Conservation (phyloP, 1,284 basidiomycete species). For the Malassezia nana region DNA sequence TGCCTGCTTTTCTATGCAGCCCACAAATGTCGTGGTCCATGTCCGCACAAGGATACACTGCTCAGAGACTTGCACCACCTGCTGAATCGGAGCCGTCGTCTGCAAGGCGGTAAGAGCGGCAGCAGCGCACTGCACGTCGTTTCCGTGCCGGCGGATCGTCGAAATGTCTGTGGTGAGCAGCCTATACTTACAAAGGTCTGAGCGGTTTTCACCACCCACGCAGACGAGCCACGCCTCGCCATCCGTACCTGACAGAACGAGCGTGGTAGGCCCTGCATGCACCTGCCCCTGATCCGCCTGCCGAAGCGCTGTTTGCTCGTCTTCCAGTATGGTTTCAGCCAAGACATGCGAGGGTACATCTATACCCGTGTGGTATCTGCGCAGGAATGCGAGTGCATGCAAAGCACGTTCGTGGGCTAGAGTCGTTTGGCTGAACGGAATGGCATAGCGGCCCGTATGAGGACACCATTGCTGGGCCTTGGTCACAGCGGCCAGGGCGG, state of each 20-base stretch:
- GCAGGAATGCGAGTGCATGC: constrained; percentile 7
- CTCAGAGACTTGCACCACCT: background rate
- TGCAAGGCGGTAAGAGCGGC: background rate
- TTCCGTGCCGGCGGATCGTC: background rate
- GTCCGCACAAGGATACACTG: background rate
- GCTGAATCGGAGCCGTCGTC: constrained; percentile 9
- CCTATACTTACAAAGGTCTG: constrained; percentile 4
- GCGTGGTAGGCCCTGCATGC: background rate
- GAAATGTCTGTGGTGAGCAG: background rate
- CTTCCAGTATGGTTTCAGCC: constrained; percentile 3
- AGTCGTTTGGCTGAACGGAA: background rate
- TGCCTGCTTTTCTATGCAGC: background rate
- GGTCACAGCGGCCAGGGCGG: background rate
- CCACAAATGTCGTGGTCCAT: background rate
- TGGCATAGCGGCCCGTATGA: background rate
- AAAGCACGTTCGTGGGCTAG: constrained; percentile 4
- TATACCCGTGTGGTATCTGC: constrained; percentile 11
- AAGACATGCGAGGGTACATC: constrained; percentile 13
- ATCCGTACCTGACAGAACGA: background rate
- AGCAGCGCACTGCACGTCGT: background rate
- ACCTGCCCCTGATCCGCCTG: constrained; percentile 1
- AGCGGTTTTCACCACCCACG: constrained; percentile 6
- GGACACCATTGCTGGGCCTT: background rate
- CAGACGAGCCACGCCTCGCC: background rate
- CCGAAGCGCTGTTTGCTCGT: background rate